Evolutionary conservation across 163 green algal genomes (phyloP).

Genomic region (Scenedesmus sp.): DNA sequence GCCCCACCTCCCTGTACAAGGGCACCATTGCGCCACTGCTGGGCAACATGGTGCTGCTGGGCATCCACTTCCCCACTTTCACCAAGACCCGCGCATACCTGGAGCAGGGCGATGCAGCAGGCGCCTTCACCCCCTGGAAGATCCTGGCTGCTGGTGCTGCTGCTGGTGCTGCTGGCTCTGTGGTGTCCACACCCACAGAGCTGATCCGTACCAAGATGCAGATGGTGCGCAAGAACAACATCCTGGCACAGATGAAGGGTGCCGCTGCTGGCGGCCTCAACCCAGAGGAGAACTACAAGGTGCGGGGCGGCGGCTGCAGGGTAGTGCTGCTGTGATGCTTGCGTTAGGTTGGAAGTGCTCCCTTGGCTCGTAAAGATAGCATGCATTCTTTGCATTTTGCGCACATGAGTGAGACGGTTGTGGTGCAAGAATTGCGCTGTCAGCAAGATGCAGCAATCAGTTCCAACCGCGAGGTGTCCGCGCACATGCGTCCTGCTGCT

Average conservation of each 20-base stretch:
- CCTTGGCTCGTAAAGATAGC: no score
- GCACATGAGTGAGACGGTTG: no score
- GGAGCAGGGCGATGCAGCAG: constrained; percentile 48
- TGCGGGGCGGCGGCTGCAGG: neutral
- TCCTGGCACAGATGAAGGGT: constrained; percentile 59
- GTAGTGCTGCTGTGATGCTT: no score
- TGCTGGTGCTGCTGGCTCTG: constrained; percentile 57
- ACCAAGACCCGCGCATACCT: constrained; percentile 51
- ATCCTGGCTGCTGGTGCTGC: constrained; percentile 59
- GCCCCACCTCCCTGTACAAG: constrained; percentile 63
- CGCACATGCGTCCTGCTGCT: no score
- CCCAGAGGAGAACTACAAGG: constrained; percentile 61
- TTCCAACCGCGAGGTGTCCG: no score
- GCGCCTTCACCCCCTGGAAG: constrained; percentile 53
- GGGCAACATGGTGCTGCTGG: constrained; percentile 72
- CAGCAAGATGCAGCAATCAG: no score
- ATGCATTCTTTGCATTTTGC: no score
- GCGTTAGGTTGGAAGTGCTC: no score
- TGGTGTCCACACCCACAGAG: constrained; percentile 65
- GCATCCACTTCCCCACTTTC: constrained; percentile 71
- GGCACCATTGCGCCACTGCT: constrained; percentile 62
- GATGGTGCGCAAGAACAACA: constrained; percentile 62
- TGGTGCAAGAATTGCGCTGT: no score
- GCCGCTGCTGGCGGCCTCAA: constrained; percentile 30
- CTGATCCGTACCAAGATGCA: constrained; percentile 70